Conservation (phyloP, 1,139 yeast species). For the Saccharomyces uvarum region DNA sequence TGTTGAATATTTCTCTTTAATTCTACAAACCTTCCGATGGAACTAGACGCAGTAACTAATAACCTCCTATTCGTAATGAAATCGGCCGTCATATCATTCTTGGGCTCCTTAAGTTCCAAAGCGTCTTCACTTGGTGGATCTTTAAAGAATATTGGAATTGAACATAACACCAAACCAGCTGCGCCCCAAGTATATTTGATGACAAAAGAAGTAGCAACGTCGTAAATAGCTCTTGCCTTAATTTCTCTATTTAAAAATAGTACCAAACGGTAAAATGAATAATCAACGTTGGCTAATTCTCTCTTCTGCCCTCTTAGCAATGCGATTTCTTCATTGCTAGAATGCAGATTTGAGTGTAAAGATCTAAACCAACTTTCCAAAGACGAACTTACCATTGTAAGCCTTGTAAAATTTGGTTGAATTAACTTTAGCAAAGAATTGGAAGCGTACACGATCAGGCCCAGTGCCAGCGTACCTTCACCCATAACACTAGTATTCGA, state of each 20-base stretch:
- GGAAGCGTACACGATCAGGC: slow-evolving; percentile 73
- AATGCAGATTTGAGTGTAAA: slow-evolving; percentile 72
- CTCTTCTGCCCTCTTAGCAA: slow-evolving; percentile 72
- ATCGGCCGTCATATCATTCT: slow-evolving; percentile 59
- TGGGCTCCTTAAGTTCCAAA: slow-evolving; percentile 36
- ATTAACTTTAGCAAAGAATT: slow-evolving; percentile 65
- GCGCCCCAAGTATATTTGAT: slow-evolving; percentile 96
- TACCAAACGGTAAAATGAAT: slow-evolving; percentile 73
- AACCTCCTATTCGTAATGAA: slow-evolving; percentile 88
- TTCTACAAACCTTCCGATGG: slow-evolving; percentile 80
- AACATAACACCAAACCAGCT: slow-evolving; percentile 78
- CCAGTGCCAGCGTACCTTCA: slow-evolving; percentile 78
- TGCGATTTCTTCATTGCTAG: slow-evolving; percentile 82
- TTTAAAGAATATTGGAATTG: slow-evolving; percentile 74
- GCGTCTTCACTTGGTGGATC: slow-evolving; percentile 41
- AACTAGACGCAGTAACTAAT: slow-evolving; percentile 76
- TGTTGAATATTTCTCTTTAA: slow-evolving; percentile 80
- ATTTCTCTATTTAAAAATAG: slow-evolving; percentile 71
- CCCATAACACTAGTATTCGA: slow-evolving; percentile 66
- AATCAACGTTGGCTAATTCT: slow-evolving; percentile 72
- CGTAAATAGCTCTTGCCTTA: slow-evolving; percentile 68
- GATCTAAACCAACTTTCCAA: slow-evolving; percentile 82
- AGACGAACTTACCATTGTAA: slow-evolving; percentile 70
- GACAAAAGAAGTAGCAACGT: slow-evolving; percentile 71
- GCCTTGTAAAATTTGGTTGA: slow-evolving; percentile 85